Evolutionary conservation across 768 basidiomycete species (phyloP).

Genomic region (Rhizopogon rudus): DNA sequence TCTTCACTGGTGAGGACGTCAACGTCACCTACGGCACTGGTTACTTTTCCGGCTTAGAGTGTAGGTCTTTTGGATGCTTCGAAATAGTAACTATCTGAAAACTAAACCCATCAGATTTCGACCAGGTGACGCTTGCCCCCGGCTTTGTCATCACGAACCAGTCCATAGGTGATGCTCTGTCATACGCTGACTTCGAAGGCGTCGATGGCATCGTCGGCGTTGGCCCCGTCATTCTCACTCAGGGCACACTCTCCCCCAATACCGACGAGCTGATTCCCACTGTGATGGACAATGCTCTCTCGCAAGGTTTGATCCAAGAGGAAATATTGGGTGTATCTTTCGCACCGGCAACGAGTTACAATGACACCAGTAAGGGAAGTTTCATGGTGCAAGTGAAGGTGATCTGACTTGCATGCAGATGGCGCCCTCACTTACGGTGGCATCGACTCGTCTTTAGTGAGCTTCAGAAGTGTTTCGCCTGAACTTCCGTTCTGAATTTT

Average conservation of each 20-base stretch:
- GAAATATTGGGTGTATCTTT: constrained; percentile 13
- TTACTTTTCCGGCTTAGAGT: constrained; percentile 31
- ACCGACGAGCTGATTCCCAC: constrained; percentile 10
- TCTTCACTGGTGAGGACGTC: constrained; percentile 8
- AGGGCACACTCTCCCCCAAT: constrained; percentile 2
- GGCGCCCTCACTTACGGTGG: constrained; percentile 16
- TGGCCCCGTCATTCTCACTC: constrained; percentile 11
- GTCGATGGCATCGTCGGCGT: constrained; percentile 16
- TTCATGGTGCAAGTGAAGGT: not conserved
- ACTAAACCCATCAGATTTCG: not conserved
- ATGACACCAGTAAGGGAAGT: constrained; percentile 1
- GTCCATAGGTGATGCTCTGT: constrained; percentile 14
- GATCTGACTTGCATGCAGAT: not conserved
- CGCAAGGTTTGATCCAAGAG: constrained; percentile 9
- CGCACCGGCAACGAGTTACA: constrained; percentile 7
- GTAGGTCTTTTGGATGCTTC: not conserved
- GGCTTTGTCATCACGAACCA: constrained; percentile 14
- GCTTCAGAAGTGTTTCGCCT: not conserved
- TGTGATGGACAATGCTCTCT: constrained; percentile 12
- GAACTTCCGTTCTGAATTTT: not conserved
- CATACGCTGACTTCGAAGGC: constrained; percentile 10
- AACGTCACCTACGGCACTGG: constrained; percentile 1
- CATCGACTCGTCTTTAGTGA: constrained; percentile 7
- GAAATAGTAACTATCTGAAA: not conserved
- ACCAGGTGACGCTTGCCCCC: constrained; percentile 13